A percentile compares a stretch with the other conserved stretches of the same genome.
These are phyloP conservation scores for Microdochium bolleyi DNA, from an alignment of 2,329 filamentous ascomycete species.

Conservation along the genomic window DNA sequence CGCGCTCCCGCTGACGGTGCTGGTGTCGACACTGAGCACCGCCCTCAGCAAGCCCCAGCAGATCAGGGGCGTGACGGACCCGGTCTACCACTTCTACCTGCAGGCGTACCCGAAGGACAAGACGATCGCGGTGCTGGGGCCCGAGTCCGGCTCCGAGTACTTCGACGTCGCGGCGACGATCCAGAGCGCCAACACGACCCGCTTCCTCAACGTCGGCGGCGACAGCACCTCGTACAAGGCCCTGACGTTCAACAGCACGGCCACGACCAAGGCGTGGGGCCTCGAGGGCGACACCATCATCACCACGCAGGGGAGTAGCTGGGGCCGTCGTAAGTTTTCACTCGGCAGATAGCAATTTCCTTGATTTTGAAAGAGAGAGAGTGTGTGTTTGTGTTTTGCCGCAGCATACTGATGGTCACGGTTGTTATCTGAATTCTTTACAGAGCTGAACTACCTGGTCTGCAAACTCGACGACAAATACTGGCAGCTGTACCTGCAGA, in stretches of 20 bases:
- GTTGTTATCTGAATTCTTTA: conserved; percentile 2
- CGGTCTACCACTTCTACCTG: conserved; percentile 45
- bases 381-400: background rate
- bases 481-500: conserved; percentile 45
- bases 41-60: conserved; percentile 34
- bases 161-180: conserved; percentile 42
- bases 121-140: conserved; percentile 39
- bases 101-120: conserved; percentile 33
- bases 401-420: no score
- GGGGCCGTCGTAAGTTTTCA: conserved; percentile 28
- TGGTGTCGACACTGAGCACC: conserved; percentile 2
- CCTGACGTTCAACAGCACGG: conserved; percentile 32
- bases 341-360: background rate
- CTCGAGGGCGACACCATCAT: conserved; percentile 37
- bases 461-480: conserved; percentile 33
- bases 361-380: background rate
- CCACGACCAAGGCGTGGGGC: conserved; percentile 39
- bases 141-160: conserved; percentile 37
- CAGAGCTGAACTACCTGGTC: conserved; percentile 42
- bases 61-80: conserved; percentile 39
- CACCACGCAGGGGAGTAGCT: conserved; percentile 31
- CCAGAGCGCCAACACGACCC: conserved; percentile 36
- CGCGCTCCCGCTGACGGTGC: background rate
- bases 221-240: conserved; percentile 42
- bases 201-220: conserved; percentile 37